These are phyloP conservation scores for Rosa rugosa DNA, from an alignment of 306 rosid species.

Conservation along the genomic window DNA sequence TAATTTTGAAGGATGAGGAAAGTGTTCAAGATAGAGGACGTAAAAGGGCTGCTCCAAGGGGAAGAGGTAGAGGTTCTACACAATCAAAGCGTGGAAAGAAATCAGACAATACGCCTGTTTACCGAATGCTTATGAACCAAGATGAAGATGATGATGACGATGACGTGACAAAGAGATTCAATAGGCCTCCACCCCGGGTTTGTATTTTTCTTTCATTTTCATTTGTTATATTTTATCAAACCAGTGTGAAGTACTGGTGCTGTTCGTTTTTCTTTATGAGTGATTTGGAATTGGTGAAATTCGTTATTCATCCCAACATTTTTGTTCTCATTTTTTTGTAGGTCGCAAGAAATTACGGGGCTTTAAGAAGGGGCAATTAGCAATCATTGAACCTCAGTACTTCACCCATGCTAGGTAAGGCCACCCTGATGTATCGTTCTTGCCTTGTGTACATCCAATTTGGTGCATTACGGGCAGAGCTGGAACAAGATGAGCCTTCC, in stretches of 20 bases:
- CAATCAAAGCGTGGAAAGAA: slow-evolving; percentile 78
- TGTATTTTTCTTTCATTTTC: slow-evolving; percentile 7
- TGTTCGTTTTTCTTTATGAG: background rate
- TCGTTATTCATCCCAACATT: background rate
- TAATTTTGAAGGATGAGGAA: slow-evolving; percentile 62
- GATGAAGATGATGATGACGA: slow-evolving; percentile 63
- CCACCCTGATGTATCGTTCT: background rate
- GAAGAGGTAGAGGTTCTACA: slow-evolving; percentile 80
- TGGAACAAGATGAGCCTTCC: background rate
- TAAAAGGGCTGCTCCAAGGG: slow-evolving; percentile 82
- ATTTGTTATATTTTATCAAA: background rate
- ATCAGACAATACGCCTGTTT: slow-evolving; percentile 58
- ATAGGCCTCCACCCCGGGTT: slow-evolving; percentile 75
- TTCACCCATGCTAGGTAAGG: slow-evolving; percentile 8
- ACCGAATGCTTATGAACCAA: slow-evolving; percentile 60
- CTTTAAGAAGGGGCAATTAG: slow-evolving; percentile 62
- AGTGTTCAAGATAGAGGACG: slow-evolving; percentile 49
- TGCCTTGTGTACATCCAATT: background rate
- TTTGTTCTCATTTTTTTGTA: slow-evolving; percentile 32
- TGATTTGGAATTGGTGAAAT: background rate
- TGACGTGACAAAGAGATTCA: slow-evolving; percentile 49
- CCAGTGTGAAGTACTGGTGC: background rate
- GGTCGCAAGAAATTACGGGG: slow-evolving; percentile 93
- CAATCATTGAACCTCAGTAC: background rate
- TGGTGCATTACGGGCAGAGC: background rate